Conservation (phyloP, 306 rosid species). For the Mucuna pruriens region DNA sequence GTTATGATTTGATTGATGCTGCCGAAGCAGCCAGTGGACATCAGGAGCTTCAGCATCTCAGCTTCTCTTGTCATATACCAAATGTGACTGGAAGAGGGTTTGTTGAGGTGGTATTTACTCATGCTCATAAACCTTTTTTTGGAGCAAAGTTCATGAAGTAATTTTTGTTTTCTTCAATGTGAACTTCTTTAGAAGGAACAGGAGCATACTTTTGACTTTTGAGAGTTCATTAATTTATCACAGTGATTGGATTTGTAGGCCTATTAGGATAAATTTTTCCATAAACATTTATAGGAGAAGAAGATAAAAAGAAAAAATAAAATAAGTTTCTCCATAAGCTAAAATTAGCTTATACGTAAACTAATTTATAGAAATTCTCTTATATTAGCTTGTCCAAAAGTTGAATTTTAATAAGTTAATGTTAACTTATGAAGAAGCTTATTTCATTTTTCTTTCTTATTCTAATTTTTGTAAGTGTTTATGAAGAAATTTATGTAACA, state of each 20-base stretch:
- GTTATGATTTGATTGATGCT: conserved; percentile 58
- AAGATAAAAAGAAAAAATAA: too few relatives aligned
- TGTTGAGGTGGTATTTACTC: conserved; percentile 62
- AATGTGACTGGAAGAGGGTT: conserved; percentile 80
- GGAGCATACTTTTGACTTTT: conserved; percentile 16
- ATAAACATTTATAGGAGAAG: too few relatives aligned
- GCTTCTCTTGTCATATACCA: conserved; percentile 72
- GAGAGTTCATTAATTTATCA: neutral
- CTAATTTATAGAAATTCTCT: too few relatives aligned
- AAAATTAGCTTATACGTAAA: too few relatives aligned
- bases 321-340: too few relatives aligned
- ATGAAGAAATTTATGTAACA: too few relatives aligned
- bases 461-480: too few relatives aligned
- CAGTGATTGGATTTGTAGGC: neutral
- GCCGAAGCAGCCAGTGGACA: conserved; percentile 41
- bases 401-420: too few relatives aligned
- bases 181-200: conserved; percentile 4
- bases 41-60: conserved; percentile 55
- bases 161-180: neutral
- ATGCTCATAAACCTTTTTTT: neutral
- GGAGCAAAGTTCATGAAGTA: neutral
- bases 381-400: too few relatives aligned
- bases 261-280: too few relatives aligned
- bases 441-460: too few relatives aligned
- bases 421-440: too few relatives aligned